A percentile compares a stretch with the other conserved stretches of the same genome.
Conservation (phyloP, 306 rosid genomes). For the Fagus crenata region DNA sequence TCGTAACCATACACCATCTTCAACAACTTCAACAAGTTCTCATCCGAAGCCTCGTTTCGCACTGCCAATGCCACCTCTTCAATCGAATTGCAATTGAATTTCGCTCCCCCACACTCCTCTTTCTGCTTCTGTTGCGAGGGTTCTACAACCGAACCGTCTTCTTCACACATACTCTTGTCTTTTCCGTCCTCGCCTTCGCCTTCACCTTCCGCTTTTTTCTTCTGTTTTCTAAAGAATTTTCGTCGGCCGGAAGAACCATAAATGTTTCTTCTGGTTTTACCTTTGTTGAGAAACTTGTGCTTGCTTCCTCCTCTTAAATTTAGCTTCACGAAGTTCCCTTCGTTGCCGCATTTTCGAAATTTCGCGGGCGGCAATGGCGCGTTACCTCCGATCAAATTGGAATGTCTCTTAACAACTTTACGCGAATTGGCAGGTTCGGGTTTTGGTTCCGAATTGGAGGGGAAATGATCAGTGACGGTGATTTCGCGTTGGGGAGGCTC, state of each 20-base stretch:
- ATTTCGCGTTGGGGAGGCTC: background rate
- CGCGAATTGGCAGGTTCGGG: constrained; percentile 8
- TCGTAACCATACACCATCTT: constrained; percentile 59
- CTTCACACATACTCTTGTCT: constrained; percentile 32
- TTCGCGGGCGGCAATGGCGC: constrained; percentile 48
- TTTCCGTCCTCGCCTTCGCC: constrained; percentile 30
- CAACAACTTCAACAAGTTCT: constrained; percentile 64
- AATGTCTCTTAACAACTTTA: constrained; percentile 35
- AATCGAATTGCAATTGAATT: constrained; percentile 32
- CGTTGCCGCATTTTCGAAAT: constrained; percentile 43
- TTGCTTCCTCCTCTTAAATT: constrained; percentile 49
- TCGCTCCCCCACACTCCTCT: constrained; percentile 33
- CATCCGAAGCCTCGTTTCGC: constrained; percentile 57
- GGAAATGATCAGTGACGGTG: background rate
- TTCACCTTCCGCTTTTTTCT: constrained; percentile 31
- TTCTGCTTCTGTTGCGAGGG: constrained; percentile 32
- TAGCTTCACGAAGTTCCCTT: constrained; percentile 81
- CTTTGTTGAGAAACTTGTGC: constrained; percentile 54
- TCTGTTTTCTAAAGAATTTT: constrained; percentile 41
- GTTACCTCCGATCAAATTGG: constrained; percentile 63
- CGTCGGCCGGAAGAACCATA: constrained; percentile 30
- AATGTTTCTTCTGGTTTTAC: constrained; percentile 31
- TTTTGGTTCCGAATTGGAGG: constrained; percentile 26
- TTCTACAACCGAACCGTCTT: constrained; percentile 41
- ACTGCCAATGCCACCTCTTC: constrained; percentile 51